phyloP scores from a whole-genome alignment of 1,284 basidiomycete genomes.

The Ganoderma multipileum region DNA sequence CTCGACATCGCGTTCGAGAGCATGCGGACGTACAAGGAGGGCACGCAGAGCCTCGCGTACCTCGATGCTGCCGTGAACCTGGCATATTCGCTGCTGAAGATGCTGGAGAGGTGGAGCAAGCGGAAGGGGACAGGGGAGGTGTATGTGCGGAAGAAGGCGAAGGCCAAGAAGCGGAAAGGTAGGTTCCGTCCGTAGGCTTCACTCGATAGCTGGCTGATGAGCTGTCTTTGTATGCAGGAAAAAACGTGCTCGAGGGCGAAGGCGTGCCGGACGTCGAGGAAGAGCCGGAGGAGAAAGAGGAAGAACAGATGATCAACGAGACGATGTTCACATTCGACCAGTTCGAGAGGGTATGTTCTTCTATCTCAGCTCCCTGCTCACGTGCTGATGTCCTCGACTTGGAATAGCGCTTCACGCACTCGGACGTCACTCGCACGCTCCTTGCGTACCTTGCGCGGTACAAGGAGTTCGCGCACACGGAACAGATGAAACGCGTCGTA shows the following conservation, averaged over 20 bases:
- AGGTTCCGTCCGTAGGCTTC: not conserved
- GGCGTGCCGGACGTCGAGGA: conserved; percentile 73
- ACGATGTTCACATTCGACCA: conserved; percentile 90
- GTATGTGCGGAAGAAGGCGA: conserved; percentile 79
- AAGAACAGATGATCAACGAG: conserved; percentile 75
- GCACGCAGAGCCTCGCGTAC: conserved; percentile 75
- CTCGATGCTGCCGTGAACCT: conserved; percentile 86
- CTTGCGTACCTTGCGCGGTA: conserved; percentile 83
- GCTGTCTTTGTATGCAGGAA: conserved; percentile 15
- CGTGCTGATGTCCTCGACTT: not conserved
- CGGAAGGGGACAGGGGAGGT: conserved; percentile 64
- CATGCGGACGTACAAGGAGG: conserved; percentile 77
- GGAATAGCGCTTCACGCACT: conserved; percentile 80
- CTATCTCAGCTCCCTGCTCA: conserved; percentile 6
- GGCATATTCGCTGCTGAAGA: conserved; percentile 80
- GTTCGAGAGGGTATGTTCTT: conserved; percentile 75
- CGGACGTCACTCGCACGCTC: conserved; percentile 84
- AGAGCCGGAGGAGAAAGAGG: conserved; percentile 56
- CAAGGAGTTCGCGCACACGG: conserved; percentile 78
- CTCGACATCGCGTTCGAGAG: conserved; percentile 86
- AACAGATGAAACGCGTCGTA: conserved; percentile 88
- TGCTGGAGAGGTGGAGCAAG: conserved; percentile 90
- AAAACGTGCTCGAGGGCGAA: conserved; percentile 54
- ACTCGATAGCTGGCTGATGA: not conserved
- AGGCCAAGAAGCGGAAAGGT: conserved; percentile 52